Evolutionary conservation across 768 basidiomycete genomes (phyloP), one percentile per base, ranked within the genome.

Genomic region (Calocybe indica): DNA sequence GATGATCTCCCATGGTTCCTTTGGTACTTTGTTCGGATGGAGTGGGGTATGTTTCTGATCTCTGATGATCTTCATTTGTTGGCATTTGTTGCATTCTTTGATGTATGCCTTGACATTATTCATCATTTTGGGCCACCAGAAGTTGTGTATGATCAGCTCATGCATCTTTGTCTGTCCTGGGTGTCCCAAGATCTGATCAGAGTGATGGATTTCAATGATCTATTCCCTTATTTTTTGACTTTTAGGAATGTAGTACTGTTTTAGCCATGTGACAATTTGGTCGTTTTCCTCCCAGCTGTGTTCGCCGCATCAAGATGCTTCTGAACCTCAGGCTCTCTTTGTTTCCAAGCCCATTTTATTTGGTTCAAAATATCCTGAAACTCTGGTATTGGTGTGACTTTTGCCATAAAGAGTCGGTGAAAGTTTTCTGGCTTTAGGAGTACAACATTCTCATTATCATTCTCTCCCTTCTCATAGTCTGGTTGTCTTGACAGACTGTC

Each of bases 381-480:
- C n/a, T n/a, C n/a, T n/a, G n/a, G n/a, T n/a, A n/a, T n/a, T 15
- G 3, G 42, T 9, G 31, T 29, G 22, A n/a, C 41, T 22, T 49
- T 35, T 8, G 38, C 14, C 1, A 29, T 41, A 5, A 11, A n/a
- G 34, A n/a, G 36, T 37, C 3, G 3, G 40, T 30, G 12, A 14
- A 50, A 53, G 5, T 40, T 29, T 42, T 53, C 37, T 10, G 48
- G 42, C 34, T 37, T 38, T 0, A 53, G 34, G 10, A 52, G 39
- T 0, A 32, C 33, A 3, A 36, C 15, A 33, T 52, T 28, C 13
- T 50, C 14, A 13, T 52, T 52, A 31, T 52, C 48, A 42, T 52
- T 43, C 33, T 40, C 45, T 29, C 50, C 50, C 41, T 48, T 47
- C 30, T 52, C 41, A 48, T 52, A 47, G 28, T 48, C 50, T 38